phyloP scores from a whole-genome alignment of 805 yeast genomes.

The Suhomyces tanzawaensis region DNA sequence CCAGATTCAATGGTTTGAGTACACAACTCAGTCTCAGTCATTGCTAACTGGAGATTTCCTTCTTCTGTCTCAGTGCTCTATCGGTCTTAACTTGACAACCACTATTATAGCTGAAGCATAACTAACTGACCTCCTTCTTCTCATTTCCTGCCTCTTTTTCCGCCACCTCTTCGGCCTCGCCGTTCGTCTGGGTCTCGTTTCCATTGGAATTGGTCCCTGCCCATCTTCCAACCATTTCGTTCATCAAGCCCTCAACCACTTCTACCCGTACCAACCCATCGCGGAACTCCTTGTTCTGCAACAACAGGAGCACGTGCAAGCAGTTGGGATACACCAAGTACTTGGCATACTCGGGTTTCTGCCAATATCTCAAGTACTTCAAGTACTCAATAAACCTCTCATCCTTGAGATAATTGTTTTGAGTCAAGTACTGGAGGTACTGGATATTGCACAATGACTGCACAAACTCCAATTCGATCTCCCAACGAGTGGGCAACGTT shows the following conservation, averaged over 20 bases:
- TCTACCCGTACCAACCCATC: constrained; percentile 55
- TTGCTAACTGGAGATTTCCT: too few species aligned
- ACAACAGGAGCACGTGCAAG: constrained; percentile 69
- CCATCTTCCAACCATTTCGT: constrained; percentile 78
- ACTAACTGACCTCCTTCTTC: too few species aligned
- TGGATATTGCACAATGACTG: constrained; percentile 90
- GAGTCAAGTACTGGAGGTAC: constrained; percentile 83
- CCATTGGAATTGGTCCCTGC: constrained; percentile 25
- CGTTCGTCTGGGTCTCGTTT: not conserved
- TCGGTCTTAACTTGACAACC: too few species aligned
- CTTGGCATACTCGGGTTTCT: constrained; percentile 63
- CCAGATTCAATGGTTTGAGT: too few species aligned
- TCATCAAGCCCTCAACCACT: constrained; percentile 57
- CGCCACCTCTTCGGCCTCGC: not conserved
- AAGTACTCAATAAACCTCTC: constrained; percentile 71
- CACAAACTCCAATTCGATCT: constrained; percentile 87
- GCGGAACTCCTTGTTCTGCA: constrained; percentile 53
- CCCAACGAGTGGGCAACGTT: constrained; percentile 76
- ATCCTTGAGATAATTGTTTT: constrained; percentile 71
- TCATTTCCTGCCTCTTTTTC: too few species aligned
- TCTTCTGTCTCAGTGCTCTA: too few species aligned
- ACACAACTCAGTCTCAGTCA: too few species aligned
- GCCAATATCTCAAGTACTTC: constrained; percentile 84
- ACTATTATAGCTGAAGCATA: too few species aligned
- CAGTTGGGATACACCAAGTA: constrained; percentile 85